These are phyloP conservation scores for Candida khao-thaluensis DNA, from an alignment of 805 yeast genomes.

Conservation along the genomic window DNA sequence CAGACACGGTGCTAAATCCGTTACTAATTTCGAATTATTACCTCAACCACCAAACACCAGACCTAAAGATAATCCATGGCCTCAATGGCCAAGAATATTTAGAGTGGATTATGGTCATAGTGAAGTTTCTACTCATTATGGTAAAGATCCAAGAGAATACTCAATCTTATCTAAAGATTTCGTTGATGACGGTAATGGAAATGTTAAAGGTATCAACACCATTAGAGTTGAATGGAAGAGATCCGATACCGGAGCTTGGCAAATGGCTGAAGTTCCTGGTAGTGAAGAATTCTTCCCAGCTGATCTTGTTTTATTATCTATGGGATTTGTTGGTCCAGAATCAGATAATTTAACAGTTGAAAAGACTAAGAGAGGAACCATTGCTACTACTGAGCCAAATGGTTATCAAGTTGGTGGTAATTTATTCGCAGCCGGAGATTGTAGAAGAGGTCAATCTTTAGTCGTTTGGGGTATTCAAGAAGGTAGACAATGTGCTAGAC, in stretches of 20 bases:
- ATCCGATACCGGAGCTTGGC: constrained; percentile 96
- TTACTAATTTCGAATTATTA: constrained; percentile 87
- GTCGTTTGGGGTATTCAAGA: constrained; percentile 99
- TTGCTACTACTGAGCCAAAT: constrained; percentile 58
- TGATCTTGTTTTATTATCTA: constrained; percentile 86
- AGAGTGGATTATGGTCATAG: constrained; percentile 97
- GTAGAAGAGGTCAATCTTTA: constrained; percentile 97
- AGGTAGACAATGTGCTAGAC: constrained; percentile 97
- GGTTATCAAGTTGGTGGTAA: constrained; percentile 71
- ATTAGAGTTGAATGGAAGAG: constrained; percentile 98
- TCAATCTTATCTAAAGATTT: constrained; percentile 94
- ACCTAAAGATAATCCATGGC: constrained; percentile 98
- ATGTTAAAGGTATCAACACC: constrained; percentile 92
- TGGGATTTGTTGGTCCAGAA: constrained; percentile 98
- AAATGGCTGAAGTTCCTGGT: constrained; percentile 96
- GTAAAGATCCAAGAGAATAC: constrained; percentile 96
- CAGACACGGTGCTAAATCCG: constrained; percentile 95
- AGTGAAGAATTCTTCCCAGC: constrained; percentile 94
- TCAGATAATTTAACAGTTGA: constrained; percentile 66
- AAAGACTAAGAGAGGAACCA: constrained; percentile 83
- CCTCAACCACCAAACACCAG: constrained; percentile 88
- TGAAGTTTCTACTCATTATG: constrained; percentile 92
- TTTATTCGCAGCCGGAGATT: constrained; percentile 95
- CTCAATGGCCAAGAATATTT: constrained; percentile 98
- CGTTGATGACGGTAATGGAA: constrained; percentile 91